phyloP scores from a whole-genome alignment of 176 grass and related monocot genomes.

The Pontederia crassipes region DNA sequence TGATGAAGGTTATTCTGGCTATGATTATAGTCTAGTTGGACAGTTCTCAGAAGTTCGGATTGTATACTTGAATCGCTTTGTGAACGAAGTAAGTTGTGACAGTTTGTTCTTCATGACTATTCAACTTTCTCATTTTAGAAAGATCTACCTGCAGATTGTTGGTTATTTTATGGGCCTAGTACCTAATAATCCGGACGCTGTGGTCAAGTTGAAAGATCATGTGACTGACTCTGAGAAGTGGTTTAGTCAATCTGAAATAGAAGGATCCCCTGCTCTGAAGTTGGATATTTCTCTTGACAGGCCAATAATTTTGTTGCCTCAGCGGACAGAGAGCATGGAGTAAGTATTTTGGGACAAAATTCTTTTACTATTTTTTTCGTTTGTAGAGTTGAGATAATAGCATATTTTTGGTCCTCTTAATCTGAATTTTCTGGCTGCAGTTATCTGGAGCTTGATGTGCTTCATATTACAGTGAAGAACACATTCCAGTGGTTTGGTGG shows the following conservation, averaged over 20 bases:
- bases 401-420: background rate
- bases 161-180: constrained; percentile 91
- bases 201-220: constrained; percentile 82
- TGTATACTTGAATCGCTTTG: constrained; percentile 98
- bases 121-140: background rate
- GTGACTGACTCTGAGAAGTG: constrained; percentile 78
- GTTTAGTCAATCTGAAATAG: constrained; percentile 88
- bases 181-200: constrained; percentile 56
- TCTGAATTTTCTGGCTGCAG: constrained; percentile 31
- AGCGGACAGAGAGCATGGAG: constrained; percentile 61
- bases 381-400: background rate
- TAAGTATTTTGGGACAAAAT: constrained; percentile 25
- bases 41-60: constrained; percentile 97
- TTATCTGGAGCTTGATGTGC: constrained; percentile 89
- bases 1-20: constrained; percentile 84
- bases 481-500: constrained; percentile 87
- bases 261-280: constrained; percentile 84
- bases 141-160: constrained; percentile 37
- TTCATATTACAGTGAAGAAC: constrained; percentile 76
- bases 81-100: constrained; percentile 65
- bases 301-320: constrained; percentile 96
- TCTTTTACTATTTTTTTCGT: background rate
- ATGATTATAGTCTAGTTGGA: constrained; percentile 82
- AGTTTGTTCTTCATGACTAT: constrained; percentile 4
- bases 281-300: constrained; percentile 84